Evolutionary conservation across 495 filamentous ascomycete genomes (phyloP).

Genomic region (Penicillium coprophilum): DNA sequence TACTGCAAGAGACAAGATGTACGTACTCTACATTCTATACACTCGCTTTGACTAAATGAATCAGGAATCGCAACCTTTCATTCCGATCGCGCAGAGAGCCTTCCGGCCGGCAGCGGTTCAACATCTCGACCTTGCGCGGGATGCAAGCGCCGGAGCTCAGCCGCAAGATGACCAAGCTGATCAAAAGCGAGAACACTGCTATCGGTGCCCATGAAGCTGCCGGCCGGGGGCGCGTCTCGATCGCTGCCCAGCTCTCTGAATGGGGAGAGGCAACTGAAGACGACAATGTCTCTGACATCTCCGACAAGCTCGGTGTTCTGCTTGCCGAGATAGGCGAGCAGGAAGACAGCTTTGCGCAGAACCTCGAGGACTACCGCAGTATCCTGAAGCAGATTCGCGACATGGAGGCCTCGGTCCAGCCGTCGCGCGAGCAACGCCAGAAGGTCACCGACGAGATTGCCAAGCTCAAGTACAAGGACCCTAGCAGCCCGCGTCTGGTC

Average conservation of each 20-base stretch:
- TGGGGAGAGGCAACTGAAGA: slow-evolving; percentile 92
- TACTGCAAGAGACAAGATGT: slow-evolving; percentile 4
- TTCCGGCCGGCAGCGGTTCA: slow-evolving; percentile 63
- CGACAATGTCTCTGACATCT: slow-evolving; percentile 81
- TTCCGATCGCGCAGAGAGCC: slow-evolving; percentile 55
- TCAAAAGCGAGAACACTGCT: slow-evolving; percentile 86
- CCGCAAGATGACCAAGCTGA: slow-evolving; percentile 79
- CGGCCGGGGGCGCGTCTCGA: slow-evolving; percentile 72
- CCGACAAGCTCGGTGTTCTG: slow-evolving; percentile 91
- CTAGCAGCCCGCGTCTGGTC: slow-evolving; percentile 68
- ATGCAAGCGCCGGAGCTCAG: slow-evolving; percentile 80
- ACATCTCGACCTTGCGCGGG: slow-evolving; percentile 76
- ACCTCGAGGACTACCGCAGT: slow-evolving; percentile 76
- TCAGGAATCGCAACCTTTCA: slow-evolving; percentile 61
- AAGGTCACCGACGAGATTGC: slow-evolving; percentile 90
- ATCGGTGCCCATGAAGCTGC: slow-evolving; percentile 82
- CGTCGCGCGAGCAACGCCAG: slow-evolving; percentile 75
- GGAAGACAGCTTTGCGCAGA: slow-evolving; percentile 83
- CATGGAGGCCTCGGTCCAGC: slow-evolving; percentile 90
- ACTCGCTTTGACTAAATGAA: slow-evolving; percentile 5
- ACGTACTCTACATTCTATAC: not conserved
- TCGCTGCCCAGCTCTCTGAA: slow-evolving; percentile 89
- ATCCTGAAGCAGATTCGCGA: slow-evolving; percentile 88
- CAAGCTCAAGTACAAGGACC: slow-evolving; percentile 85
- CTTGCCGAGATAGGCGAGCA: slow-evolving; percentile 88